These are phyloP conservation scores for Mucor mucedo DNA, from an alignment of 371 early-diverging fungal species.

Conservation along the genomic window DNA sequence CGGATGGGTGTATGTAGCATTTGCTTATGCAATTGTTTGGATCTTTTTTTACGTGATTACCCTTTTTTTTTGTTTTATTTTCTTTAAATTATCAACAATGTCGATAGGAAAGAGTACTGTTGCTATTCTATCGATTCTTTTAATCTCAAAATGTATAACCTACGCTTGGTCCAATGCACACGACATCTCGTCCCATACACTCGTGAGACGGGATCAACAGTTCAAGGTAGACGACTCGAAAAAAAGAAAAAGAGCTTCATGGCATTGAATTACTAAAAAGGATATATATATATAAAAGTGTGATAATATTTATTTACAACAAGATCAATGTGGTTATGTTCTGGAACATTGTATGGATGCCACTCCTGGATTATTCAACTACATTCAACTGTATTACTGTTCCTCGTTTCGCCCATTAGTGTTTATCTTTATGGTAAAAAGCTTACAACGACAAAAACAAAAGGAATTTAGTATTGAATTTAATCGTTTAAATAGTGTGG, in stretches of 20 bases:
- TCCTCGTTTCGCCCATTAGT: constrained; percentile 47
- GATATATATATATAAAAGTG: constrained; percentile 43
- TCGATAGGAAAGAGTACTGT: constrained; percentile 14
- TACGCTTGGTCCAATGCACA: constrained; percentile 25
- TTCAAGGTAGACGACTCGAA: not conserved
- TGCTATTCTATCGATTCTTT: constrained; percentile 18
- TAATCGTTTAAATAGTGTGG: constrained; percentile 37
- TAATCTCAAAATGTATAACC: constrained; percentile 18
- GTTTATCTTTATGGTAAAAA: constrained; percentile 50
- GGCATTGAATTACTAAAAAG: too few species aligned
- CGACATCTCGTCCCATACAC: not conserved
- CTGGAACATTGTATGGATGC: constrained; percentile 55
- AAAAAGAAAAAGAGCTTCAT: not conserved
- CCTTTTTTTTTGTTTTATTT: not conserved
- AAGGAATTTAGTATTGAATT: too few species aligned
- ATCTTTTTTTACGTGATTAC: not conserved
- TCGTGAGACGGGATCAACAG: constrained; percentile 5
- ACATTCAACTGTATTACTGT: constrained; percentile 68
- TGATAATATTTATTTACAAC: constrained; percentile 54
- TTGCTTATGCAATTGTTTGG: too few species aligned
- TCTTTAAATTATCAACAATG: constrained; percentile 3
- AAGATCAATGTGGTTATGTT: constrained; percentile 64
- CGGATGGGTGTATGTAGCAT: too few species aligned
- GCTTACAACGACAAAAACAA: too few species aligned
- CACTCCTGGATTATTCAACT: constrained; percentile 65